phyloP scores from a whole-genome alignment of 768 basidiomycete genomes.

The Termitomyces sp. region DNA sequence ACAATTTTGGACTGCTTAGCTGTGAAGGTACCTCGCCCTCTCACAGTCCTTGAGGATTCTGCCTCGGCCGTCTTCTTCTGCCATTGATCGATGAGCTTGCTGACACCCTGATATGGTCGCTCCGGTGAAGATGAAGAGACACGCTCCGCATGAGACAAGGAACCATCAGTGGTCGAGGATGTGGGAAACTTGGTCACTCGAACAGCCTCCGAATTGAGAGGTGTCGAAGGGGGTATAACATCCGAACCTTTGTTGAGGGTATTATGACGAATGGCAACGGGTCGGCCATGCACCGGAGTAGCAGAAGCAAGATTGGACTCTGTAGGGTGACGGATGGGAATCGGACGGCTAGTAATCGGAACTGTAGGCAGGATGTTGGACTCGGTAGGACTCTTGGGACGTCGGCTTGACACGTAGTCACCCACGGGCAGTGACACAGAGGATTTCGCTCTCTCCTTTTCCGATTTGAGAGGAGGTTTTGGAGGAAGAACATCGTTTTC shows the following conservation, averaged over 20 bases:
- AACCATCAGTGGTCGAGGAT: conserved; percentile 19
- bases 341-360: conserved; percentile 2
- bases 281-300: conserved; percentile 2
- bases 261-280: conserved; percentile 13
- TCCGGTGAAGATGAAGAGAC: conserved; percentile 65
- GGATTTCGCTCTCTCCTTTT: conserved; percentile 7
- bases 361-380: not conserved
- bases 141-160: conserved; percentile 19
- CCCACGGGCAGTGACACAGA: conserved; percentile 5
- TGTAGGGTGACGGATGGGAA: conserved; percentile 3
- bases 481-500: conserved; percentile 15
- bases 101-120: conserved; percentile 77
- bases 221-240: conserved; percentile 23
- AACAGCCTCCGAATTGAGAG: conserved; percentile 26
- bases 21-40: conserved; percentile 31
- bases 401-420: conserved; percentile 8
- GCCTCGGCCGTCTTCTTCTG: conserved; percentile 72
- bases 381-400: conserved; percentile 11
- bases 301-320: conserved; percentile 2
- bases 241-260: conserved; percentile 15
- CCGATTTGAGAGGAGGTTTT: conserved; percentile 1
- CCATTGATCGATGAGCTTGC: conserved; percentile 85
- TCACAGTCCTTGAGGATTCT: conserved; percentile 33
- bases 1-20: conserved; percentile 38
- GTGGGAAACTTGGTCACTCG: conserved; percentile 15